Conservation (phyloP, 495 filamentous ascomycete species). For the Hypoxylon fragiforme region DNA sequence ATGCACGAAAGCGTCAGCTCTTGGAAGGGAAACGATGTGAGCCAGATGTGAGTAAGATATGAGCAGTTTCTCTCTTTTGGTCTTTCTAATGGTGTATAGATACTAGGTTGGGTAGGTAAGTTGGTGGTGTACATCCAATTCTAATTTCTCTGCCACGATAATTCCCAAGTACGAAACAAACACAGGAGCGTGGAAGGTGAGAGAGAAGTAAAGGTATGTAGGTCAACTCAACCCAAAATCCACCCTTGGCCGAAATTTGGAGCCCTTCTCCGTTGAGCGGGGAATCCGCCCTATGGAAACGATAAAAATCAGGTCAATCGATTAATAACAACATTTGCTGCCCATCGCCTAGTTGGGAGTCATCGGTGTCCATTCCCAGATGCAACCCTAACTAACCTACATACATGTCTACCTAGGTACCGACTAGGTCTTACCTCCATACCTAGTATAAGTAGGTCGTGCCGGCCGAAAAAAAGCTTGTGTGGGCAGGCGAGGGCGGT, state of each 20-base stretch:
- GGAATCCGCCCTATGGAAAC: slow-evolving; percentile 6
- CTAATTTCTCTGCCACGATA: too few species aligned
- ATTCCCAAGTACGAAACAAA: too few species aligned
- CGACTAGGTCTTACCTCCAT: slow-evolving; percentile 6
- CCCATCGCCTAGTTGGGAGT: slow-evolving; percentile 3
- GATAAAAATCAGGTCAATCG: too few species aligned
- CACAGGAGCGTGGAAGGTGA: too few species aligned
- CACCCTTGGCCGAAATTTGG: neutral
- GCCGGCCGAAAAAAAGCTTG: too few species aligned
- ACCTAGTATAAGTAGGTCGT: too few species aligned
- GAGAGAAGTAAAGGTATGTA: neutral
- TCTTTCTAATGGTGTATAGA: too few species aligned
- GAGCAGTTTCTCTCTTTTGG: neutral
- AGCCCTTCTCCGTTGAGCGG: slow-evolving; percentile 14
- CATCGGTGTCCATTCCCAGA: slow-evolving; percentile 12
- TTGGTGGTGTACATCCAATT: too few species aligned
- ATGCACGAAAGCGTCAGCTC: slow-evolving; percentile 1
- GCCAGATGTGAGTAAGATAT: neutral
- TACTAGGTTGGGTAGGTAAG: too few species aligned
- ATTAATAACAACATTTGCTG: slow-evolving; percentile 13
- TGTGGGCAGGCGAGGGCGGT: too few species aligned
- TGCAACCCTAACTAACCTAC: slow-evolving; percentile 25
- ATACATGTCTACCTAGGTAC: slow-evolving; percentile 11
- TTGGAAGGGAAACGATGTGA: slow-evolving; percentile 1
- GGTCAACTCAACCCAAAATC: neutral